Conservation (phyloP, 208 protist genomes). For the Acanthamoeba culbertsoni region DNA sequence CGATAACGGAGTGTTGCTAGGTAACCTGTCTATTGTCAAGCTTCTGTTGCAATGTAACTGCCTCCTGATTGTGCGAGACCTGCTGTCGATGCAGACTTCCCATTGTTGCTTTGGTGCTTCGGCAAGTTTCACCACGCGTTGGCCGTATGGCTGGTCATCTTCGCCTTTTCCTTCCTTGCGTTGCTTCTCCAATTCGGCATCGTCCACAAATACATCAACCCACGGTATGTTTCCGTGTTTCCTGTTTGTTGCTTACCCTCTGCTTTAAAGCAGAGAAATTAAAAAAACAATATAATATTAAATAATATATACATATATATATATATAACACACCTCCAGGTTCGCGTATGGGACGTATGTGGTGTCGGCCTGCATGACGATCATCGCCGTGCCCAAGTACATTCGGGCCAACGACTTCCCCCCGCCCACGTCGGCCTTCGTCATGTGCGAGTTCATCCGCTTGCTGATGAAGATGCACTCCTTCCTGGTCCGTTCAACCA, state of each 20-base stretch:
- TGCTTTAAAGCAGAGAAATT: no score
- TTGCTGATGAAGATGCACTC: slow-evolving; percentile 60
- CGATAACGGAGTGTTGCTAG: not conserved
- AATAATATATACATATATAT: no score
- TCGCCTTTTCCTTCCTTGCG: slow-evolving; percentile 35
- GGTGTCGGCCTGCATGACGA: not conserved
- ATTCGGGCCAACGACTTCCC: slow-evolving; percentile 30
- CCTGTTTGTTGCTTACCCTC: not conserved
- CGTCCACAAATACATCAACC: slow-evolving; percentile 2
- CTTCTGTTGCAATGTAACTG: no score
- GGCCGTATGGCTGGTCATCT: not conserved
- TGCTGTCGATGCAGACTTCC: slow-evolving; percentile 13
- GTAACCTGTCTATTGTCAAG: no score
- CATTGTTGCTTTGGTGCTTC: slow-evolving; percentile 36
- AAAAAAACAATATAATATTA: no score
- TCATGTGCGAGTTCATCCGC: slow-evolving; percentile 54
- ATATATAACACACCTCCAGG: no score
- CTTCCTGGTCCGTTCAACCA: not conserved
- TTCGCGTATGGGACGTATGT: not conserved
- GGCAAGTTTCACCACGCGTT: slow-evolving; percentile 44
- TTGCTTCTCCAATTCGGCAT: slow-evolving; percentile 22
- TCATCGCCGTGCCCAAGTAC: slow-evolving; percentile 16
- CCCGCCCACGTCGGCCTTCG: not conserved
- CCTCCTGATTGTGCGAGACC: no score
- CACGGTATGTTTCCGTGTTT: not conserved